Conservation (phyloP, 345 rosid genomes). For the Rhodamnia rubescens region DNA sequence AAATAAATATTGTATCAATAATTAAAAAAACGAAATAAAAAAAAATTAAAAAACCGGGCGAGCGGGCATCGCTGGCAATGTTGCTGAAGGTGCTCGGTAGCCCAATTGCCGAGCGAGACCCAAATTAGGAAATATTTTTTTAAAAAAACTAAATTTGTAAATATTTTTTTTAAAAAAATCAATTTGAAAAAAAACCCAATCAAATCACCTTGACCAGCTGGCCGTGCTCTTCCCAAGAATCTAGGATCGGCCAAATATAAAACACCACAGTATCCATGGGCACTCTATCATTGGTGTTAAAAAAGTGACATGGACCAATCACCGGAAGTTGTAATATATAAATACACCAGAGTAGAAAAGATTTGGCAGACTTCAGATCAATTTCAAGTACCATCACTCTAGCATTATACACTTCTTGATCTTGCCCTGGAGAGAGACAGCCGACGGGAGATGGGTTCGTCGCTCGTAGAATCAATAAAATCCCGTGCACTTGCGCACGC, state of each 20-base stretch:
- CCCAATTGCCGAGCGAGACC: too few relatives aligned
- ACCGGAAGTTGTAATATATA: background rate
- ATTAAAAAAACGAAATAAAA: too few relatives aligned
- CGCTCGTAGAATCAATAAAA: background rate
- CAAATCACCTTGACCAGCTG: too few relatives aligned
- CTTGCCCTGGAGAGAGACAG: background rate
- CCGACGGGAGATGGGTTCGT: background rate
- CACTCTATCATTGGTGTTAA: background rate
- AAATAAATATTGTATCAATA: too few relatives aligned
- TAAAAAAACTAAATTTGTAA: too few relatives aligned
- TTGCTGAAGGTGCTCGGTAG: too few relatives aligned
- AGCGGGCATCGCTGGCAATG: too few relatives aligned
- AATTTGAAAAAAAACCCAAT: too few relatives aligned
- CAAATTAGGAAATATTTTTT: too few relatives aligned
- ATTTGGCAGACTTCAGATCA: background rate
- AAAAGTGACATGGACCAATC: background rate
- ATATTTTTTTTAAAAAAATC: too few relatives aligned
- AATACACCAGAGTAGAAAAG: background rate
- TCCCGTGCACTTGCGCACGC: constrained; percentile 6
- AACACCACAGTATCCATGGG: background rate
- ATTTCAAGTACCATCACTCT: background rate
- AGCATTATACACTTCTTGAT: background rate
- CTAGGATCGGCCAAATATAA: background rate
- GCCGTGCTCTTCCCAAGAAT: background rate
- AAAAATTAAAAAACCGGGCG: too few relatives aligned